Evolutionary conservation across 2,329 filamentous ascomycete genomes (phyloP).

Genomic region (Lanzia echinophila): DNA sequence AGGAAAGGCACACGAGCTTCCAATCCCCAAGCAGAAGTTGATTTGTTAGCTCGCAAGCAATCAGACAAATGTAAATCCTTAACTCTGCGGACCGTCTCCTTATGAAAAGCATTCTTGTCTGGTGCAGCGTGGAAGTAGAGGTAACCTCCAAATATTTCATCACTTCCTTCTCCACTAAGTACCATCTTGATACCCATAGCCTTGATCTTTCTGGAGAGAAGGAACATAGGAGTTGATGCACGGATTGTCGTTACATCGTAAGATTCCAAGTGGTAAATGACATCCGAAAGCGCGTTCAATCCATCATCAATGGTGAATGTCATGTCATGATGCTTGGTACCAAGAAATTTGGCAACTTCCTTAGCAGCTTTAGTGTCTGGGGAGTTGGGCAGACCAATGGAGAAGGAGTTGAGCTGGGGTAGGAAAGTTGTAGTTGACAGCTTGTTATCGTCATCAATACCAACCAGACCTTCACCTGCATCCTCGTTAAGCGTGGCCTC

Average conservation of each 20-base stretch:
- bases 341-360: slow-evolving; percentile 92
- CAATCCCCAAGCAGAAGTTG: slow-evolving; percentile 93
- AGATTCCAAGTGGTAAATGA: slow-evolving; percentile 96
- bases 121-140: slow-evolving; percentile 97
- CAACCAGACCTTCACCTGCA: slow-evolving; percentile 69
- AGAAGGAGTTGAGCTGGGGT: slow-evolving; percentile 96
- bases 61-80: slow-evolving; percentile 97
- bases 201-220: slow-evolving; percentile 97
- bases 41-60: slow-evolving; percentile 98
- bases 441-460: slow-evolving; percentile 88
- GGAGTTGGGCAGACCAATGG: slow-evolving; percentile 87
- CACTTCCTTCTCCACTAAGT: slow-evolving; percentile 88
- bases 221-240: slow-evolving; percentile 97
- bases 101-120: slow-evolving; percentile 86
- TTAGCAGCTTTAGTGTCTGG: slow-evolving; percentile 88
- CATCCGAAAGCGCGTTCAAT: slow-evolving; percentile 91
- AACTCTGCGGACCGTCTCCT: slow-evolving; percentile 86
- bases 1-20: slow-evolving; percentile 97
- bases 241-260: slow-evolving; percentile 98
- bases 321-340: slow-evolving; percentile 96
- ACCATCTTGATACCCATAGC: slow-evolving; percentile 99
- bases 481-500: slow-evolving; percentile 47
- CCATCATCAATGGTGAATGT: slow-evolving; percentile 98
- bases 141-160: slow-evolving; percentile 98
- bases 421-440: slow-evolving; percentile 85